These are phyloP conservation scores for Alternaria burnsii DNA, from an alignment of 2,329 filamentous ascomycete genomes.

Conservation along the genomic window DNA sequence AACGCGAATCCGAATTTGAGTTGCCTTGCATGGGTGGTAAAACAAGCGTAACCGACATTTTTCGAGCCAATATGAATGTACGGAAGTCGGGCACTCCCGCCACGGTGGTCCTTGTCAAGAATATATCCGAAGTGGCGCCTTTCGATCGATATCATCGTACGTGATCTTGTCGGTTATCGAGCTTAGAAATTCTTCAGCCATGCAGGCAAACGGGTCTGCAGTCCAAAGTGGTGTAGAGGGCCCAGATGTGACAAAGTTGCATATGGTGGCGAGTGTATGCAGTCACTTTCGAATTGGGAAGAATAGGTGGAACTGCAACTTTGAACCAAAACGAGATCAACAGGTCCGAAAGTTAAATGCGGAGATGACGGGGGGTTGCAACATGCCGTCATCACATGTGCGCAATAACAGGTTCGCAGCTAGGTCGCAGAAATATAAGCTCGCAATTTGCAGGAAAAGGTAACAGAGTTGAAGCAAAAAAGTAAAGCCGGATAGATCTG, in stretches of 20 bases:
- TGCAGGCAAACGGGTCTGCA: background rate
- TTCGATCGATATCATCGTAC: background rate
- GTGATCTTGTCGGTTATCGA: constrained; percentile 5
- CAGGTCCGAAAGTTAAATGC: background rate
- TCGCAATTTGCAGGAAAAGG: background rate
- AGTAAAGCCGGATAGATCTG: background rate
- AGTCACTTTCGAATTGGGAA: constrained; percentile 7
- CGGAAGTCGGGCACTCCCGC: constrained; percentile 10
- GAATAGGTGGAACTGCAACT: background rate
- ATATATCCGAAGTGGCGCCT: constrained; percentile 3
- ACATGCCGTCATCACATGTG: background rate
- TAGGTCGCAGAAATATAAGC: background rate
- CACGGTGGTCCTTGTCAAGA: constrained; percentile 9
- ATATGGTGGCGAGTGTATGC: constrained; percentile 5
- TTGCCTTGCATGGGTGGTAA: background rate
- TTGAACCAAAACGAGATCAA: background rate
- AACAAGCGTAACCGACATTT: constrained; percentile 5
- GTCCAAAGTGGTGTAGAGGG: background rate
- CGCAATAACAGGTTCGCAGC: background rate
- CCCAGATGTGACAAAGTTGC: background rate
- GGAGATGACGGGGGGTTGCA: constrained; percentile 3
- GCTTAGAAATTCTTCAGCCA: background rate
- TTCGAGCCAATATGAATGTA: background rate
- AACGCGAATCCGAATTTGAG: background rate
- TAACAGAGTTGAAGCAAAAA: constrained; percentile 4